A percentile compares a stretch with the other conserved stretches of the same genome.
Conservation (phyloP, 2,329 filamentous ascomycete species). For the Colletotrichum lentis region DNA sequence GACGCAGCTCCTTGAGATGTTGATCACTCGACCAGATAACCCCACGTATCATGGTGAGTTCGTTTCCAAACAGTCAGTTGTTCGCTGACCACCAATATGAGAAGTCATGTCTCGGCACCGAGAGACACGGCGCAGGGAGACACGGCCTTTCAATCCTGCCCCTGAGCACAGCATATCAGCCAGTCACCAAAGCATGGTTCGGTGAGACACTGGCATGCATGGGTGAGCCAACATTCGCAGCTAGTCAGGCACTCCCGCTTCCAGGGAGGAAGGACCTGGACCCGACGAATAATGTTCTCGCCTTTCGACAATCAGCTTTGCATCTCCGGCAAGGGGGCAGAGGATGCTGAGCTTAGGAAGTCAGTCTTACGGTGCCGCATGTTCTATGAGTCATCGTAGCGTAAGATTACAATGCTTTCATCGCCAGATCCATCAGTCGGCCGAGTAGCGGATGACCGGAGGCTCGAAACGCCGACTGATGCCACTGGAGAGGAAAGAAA, state of each 20-base stretch:
- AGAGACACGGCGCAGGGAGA: constrained; percentile 21
- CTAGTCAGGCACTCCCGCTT: constrained; percentile 3
- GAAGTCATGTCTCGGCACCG: constrained; percentile 9
- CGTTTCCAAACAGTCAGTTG: not conserved
- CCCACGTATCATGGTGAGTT: not conserved
- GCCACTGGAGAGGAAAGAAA: not conserved
- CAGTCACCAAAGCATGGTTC: not conserved
- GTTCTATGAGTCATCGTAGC: constrained; percentile 4
- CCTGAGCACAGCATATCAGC: constrained; percentile 1
- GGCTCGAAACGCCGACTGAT: not conserved
- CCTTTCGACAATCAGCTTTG: not conserved
- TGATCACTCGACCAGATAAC: not conserved
- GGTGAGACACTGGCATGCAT: constrained; percentile 8
- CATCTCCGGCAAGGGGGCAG: not conserved
- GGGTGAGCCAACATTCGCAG: not conserved
- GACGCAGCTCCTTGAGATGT: not conserved
- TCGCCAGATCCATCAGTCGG: not conserved
- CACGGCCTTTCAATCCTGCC: constrained; percentile 1
- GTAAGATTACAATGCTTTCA: not conserved
- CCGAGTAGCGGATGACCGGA: not conserved
- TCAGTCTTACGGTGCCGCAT: not conserved
- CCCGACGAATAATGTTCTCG: not conserved
- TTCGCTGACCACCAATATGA: not conserved
- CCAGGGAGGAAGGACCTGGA: not conserved
- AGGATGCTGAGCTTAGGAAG: not conserved